A percentile compares a stretch with the other conserved stretches of the same genome.
Conservation (phyloP, 345 rosid species). For the Rhodomyrtus tomentosa region DNA sequence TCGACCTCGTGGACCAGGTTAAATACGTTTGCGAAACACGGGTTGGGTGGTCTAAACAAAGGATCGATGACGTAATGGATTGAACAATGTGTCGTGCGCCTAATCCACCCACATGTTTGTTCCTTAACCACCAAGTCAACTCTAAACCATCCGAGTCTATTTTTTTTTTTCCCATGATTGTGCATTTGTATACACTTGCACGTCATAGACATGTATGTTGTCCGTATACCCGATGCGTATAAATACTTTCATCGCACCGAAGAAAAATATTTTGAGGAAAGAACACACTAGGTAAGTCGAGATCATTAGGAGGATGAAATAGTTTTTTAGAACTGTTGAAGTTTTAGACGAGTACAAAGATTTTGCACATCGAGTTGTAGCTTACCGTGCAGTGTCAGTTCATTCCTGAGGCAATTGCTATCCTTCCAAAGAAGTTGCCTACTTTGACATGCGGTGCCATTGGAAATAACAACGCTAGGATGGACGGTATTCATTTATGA, state of each 20-base stretch:
- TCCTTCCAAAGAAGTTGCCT: neutral
- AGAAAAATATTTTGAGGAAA: neutral
- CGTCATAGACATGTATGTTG: neutral
- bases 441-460: neutral
- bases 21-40: neutral
- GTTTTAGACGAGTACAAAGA: neutral
- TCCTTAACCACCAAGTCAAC: neutral
- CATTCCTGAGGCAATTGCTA: neutral
- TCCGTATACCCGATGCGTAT: neutral
- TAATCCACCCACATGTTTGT: neutral
- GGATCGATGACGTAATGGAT: neutral
- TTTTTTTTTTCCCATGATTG: neutral
- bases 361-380: neutral
- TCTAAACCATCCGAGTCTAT: neutral
- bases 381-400: neutral
- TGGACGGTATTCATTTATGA: neutral
- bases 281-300: neutral
- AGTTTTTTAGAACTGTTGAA: neutral
- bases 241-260: neutral
- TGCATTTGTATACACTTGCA: neutral
- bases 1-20: neutral
- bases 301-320: neutral
- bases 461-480: neutral
- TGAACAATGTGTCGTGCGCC: fast-evolving
- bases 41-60: neutral